Conservation (phyloP, 2,329 filamentous ascomycete species). For the Botryosphaeria dothidea region DNA sequence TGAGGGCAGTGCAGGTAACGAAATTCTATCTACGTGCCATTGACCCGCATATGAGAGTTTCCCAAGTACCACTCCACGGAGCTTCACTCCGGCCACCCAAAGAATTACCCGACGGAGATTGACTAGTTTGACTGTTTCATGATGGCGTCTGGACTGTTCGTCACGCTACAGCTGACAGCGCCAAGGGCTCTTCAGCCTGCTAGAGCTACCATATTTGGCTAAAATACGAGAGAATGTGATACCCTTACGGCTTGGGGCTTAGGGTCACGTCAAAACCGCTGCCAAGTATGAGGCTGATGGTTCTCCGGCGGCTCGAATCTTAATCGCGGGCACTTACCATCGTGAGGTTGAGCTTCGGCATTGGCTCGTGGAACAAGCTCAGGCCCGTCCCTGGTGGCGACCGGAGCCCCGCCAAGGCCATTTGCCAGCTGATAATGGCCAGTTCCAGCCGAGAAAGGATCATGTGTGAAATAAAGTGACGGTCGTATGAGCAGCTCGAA, state of each 20-base stretch:
- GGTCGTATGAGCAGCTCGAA: too few relatives aligned
- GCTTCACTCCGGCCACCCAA: too few relatives aligned
- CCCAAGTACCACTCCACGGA: too few relatives aligned
- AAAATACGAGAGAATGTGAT: background rate
- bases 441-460: background rate
- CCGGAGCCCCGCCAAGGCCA: background rate
- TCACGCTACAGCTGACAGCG: background rate
- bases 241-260: too few relatives aligned
- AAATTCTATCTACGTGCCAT: too few relatives aligned
- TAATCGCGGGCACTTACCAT: too few relatives aligned
- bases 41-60: too few relatives aligned
- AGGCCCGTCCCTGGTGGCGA: background rate
- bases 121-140: background rate
- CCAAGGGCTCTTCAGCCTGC: background rate
- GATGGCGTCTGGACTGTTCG: background rate
- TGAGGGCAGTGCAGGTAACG: too few relatives aligned
- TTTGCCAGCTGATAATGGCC: background rate
- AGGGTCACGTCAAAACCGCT: too few relatives aligned
- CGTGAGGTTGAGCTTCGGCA: background rate
- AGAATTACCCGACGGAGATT: background rate
- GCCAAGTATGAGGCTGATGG: too few relatives aligned
- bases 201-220: background rate
- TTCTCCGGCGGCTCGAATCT: too few relatives aligned
- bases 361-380: background rate
- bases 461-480: too few relatives aligned